Evolutionary conservation across 2,329 filamentous ascomycete genomes (phyloP).

Genomic region (Cladosporium oxysporum): DNA sequence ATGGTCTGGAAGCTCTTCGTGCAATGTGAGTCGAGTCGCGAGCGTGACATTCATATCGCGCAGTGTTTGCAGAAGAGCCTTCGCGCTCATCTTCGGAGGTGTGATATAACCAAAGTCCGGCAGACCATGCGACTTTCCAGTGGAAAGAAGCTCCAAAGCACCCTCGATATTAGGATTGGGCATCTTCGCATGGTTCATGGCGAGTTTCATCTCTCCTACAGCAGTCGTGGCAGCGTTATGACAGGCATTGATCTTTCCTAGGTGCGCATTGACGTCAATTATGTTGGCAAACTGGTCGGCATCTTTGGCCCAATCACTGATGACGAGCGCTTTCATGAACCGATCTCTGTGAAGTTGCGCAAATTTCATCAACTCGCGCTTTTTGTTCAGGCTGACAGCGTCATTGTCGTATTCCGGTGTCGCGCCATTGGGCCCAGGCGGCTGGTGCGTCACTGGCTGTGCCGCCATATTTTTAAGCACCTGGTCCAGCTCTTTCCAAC

Average conservation of each 20-base stretch:
- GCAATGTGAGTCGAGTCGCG: slow-evolving; percentile 77
- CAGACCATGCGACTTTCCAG: slow-evolving; percentile 74
- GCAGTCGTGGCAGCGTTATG: slow-evolving; percentile 29
- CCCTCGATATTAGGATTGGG: slow-evolving; percentile 90
- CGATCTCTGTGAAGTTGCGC: slow-evolving; percentile 77
- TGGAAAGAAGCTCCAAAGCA: slow-evolving; percentile 80
- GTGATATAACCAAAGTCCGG: slow-evolving; percentile 80
- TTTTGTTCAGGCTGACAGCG: slow-evolving; percentile 71
- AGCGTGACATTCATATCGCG: slow-evolving; percentile 82
- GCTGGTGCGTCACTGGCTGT: slow-evolving; percentile 56
- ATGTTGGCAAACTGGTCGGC: slow-evolving; percentile 78
- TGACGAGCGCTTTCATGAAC: slow-evolving; percentile 90
- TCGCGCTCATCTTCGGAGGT: slow-evolving; percentile 66
- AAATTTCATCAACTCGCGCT: slow-evolving; percentile 72
- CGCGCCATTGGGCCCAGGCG: slow-evolving; percentile 42
- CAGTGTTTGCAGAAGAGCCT: slow-evolving; percentile 72
- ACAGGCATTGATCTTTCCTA: slow-evolving; percentile 51
- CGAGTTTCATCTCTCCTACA: slow-evolving; percentile 64
- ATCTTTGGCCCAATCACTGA: slow-evolving; percentile 85
- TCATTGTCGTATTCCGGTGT: slow-evolving; percentile 57
- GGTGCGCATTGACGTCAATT: slow-evolving; percentile 80
- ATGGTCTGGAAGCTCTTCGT: slow-evolving; percentile 78
- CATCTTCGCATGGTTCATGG: slow-evolving; percentile 71
- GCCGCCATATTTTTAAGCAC: slow-evolving; percentile 70
- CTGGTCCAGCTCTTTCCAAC: slow-evolving; percentile 74